Percentiles rank a stretch among this genome's conserved stretches.
These are phyloP conservation scores for Xerocomellus intermedius DNA, from an alignment of 768 basidiomycete genomes.

Conservation along the genomic window DNA sequence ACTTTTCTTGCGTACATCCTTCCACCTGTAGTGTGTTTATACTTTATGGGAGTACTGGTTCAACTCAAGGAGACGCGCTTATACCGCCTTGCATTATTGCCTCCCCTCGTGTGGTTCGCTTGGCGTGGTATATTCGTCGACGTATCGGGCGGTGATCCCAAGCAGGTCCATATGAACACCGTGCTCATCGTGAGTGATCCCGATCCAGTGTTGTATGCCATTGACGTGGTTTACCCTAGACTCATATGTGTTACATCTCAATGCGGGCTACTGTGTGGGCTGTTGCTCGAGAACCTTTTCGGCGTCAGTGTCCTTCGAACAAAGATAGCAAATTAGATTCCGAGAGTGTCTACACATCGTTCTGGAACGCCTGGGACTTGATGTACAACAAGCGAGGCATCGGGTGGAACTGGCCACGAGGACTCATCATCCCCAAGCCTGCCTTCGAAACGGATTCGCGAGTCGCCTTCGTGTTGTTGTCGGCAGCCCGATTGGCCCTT, in stretches of 20 bases:
- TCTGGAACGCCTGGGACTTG: slow-evolving; percentile 29
- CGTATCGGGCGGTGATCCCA: slow-evolving; percentile 19
- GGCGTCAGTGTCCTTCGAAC: neutral
- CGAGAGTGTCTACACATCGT: slow-evolving; percentile 5
- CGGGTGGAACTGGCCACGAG: slow-evolving; percentile 27
- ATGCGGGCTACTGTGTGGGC: slow-evolving; percentile 22
- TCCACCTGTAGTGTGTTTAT: slow-evolving; percentile 44
- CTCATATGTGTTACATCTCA: slow-evolving; percentile 9
- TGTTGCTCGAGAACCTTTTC: slow-evolving; percentile 9
- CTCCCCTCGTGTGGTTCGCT: slow-evolving; percentile 42
- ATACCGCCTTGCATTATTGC: slow-evolving; percentile 49
- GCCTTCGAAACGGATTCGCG: slow-evolving; percentile 17
- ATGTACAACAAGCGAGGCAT: slow-evolving; percentile 21
- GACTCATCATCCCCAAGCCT: slow-evolving; percentile 14
- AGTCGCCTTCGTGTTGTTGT: slow-evolving; percentile 10
- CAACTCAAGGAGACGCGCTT: slow-evolving; percentile 39
- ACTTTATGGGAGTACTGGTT: slow-evolving; percentile 51
- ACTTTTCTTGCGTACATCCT: slow-evolving; percentile 37
- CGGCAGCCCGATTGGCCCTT: slow-evolving; percentile 4
- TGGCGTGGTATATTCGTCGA: slow-evolving; percentile 38
- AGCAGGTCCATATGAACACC: slow-evolving; percentile 9
- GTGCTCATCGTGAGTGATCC: slow-evolving; percentile 17
- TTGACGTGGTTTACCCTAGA: slow-evolving; percentile 6
- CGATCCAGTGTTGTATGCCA: neutral
- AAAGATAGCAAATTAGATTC: neutral